Percentiles rank a stretch among this genome's conserved stretches.
phyloP scores from a whole-genome alignment of 176 grass and related monocot species.

The Aegilops sharonensis region DNA sequence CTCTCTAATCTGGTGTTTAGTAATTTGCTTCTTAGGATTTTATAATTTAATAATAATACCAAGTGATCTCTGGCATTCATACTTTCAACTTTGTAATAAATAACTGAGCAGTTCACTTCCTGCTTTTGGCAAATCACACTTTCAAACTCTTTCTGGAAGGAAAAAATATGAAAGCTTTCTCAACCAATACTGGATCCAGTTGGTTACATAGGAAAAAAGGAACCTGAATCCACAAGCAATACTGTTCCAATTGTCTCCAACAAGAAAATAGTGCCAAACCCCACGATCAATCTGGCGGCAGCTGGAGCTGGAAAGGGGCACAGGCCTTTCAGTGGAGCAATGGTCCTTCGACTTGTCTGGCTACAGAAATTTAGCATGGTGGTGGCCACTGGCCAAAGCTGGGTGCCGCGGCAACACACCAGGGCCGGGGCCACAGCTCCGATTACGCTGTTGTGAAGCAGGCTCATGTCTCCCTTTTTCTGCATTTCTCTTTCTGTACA shows the following conservation, averaged over 20 bases:
- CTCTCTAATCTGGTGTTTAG: not conserved
- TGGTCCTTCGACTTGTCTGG: not conserved
- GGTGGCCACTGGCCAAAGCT: not conserved
- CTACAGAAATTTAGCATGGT: not conserved
- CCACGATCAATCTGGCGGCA: not conserved
- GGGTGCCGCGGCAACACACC: not conserved
- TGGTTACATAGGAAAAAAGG: too few species aligned
- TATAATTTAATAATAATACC: not conserved
- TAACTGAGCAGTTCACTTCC: not conserved
- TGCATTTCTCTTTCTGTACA: not conserved
- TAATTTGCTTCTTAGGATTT: constrained; percentile 10
- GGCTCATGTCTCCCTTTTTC: not conserved
- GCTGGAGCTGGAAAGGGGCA: not conserved
- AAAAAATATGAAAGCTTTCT: not conserved
- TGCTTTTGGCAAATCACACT: not conserved
- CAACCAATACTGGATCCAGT: not conserved
- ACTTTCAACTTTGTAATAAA: not conserved
- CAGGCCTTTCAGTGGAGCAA: not conserved
- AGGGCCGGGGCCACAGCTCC: not conserved
- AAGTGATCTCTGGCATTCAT: not conserved
- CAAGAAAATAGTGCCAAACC: not conserved
- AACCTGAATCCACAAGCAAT: too few species aligned
- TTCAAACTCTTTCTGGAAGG: not conserved
- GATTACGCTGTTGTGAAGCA: not conserved
- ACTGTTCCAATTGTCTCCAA: too few species aligned